phyloP scores from a whole-genome alignment of 2,329 filamentous ascomycete species.

The Aspergillus hortae region DNA sequence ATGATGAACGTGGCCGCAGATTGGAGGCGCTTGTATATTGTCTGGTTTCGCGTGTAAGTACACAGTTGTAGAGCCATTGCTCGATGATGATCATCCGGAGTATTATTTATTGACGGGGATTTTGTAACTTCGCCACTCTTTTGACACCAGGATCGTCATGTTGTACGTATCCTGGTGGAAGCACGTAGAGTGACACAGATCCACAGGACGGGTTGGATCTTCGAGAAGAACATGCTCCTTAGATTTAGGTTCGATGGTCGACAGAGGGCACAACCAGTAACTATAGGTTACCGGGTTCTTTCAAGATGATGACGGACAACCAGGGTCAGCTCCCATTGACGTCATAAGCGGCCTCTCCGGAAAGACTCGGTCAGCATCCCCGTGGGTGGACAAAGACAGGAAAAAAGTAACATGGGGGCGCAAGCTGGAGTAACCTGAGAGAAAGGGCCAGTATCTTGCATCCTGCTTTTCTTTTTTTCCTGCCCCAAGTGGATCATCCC shows the following conservation, averaged over 20 bases:
- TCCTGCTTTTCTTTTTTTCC: neutral
- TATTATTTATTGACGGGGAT: neutral
- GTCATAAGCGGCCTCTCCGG: constrained; percentile 17
- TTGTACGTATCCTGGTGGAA: neutral
- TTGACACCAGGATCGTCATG: neutral
- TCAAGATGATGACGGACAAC: too few relatives aligned
- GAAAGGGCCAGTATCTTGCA: neutral
- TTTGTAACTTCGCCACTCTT: neutral
- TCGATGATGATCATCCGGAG: neutral
- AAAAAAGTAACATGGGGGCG: neutral
- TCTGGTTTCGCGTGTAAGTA: neutral
- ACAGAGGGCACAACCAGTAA: too few relatives aligned
- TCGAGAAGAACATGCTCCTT: neutral
- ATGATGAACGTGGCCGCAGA: too few relatives aligned
- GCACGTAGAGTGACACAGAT: too few relatives aligned
- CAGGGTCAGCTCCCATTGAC: constrained; percentile 12
- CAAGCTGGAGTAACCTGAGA: neutral
- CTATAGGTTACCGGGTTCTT: too few relatives aligned
- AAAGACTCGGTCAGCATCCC: neutral
- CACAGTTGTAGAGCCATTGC: neutral
- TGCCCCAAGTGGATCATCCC: neutral
- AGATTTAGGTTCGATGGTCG: neutral
- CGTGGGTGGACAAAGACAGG: neutral
- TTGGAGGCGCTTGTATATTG: too few relatives aligned
- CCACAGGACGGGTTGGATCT: neutral